Percentiles rank a stretch among this genome's conserved stretches.
Conservation (phyloP, 1,284 basidiomycete genomes). For the Puccinia horiana region DNA sequence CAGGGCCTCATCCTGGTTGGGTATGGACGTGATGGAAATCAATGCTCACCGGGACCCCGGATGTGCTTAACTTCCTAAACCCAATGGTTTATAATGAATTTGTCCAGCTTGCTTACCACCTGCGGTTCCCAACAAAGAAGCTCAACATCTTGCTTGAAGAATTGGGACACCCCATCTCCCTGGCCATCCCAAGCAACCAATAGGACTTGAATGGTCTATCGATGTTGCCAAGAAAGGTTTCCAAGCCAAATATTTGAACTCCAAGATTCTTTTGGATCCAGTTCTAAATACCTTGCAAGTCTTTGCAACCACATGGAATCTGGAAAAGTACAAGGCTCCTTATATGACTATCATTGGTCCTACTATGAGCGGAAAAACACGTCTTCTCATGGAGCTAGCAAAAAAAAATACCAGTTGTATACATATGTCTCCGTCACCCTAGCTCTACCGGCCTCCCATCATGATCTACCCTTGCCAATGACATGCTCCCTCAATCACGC, state of each 20-base stretch:
- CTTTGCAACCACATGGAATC: neutral
- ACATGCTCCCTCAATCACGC: no score
- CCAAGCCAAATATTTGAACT: neutral
- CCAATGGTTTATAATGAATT: no score
- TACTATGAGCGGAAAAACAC: constrained; percentile 1
- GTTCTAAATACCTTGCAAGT: neutral
- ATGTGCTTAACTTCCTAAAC: no score
- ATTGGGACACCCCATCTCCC: no score
- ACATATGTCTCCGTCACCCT: neutral
- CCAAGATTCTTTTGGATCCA: neutral
- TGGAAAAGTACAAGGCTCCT: neutral
- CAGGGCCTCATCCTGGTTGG: no score
- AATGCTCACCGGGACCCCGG: no score
- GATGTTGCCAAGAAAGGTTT: neutral
- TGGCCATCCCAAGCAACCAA: no score
- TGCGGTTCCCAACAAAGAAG: no score
- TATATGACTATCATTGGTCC: neutral
- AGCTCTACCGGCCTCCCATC: neutral
- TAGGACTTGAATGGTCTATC: neutral
- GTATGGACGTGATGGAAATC: no score
- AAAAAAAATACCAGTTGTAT: neutral
- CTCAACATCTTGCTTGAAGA: no score
- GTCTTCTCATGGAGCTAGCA: neutral
- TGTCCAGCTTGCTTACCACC: no score
- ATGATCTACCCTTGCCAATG: no score